Evolutionary conservation across 2,329 filamentous ascomycete genomes (phyloP).

Genomic region (Metarhizium brunneum): DNA sequence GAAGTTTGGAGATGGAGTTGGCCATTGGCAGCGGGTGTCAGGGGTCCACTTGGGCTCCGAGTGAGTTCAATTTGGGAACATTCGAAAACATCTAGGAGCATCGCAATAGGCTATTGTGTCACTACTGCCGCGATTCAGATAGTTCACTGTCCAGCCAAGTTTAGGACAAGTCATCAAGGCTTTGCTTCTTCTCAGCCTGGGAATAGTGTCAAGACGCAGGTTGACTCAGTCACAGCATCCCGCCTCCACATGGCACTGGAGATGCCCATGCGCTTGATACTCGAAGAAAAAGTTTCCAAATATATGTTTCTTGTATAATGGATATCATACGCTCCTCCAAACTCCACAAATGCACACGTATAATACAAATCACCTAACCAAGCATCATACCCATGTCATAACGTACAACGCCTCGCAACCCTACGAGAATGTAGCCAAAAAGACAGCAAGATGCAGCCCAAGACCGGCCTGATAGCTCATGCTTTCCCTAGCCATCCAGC

Average conservation of each 20-base stretch:
- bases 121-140: too few relatives aligned
- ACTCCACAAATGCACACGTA: background rate
- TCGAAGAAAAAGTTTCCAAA: background rate
- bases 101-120: too few relatives aligned
- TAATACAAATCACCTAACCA: background rate
- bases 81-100: too few relatives aligned
- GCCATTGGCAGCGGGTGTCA: too few relatives aligned
- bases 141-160: too few relatives aligned
- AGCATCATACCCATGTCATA: background rate
- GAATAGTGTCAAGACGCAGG: too few relatives aligned
- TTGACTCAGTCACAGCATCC: too few relatives aligned
- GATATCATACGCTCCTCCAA: slow-evolving; percentile 3
- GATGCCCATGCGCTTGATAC: background rate
- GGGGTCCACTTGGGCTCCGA: background rate
- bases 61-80: background rate
- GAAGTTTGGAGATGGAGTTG: too few relatives aligned
- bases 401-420: background rate
- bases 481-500: slow-evolving; percentile 87
- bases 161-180: too few relatives aligned
- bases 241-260: background rate
- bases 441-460: background rate
- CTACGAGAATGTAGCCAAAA: background rate
- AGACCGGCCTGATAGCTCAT: slow-evolving; percentile 23
- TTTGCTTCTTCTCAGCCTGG: too few relatives aligned
- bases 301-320: background rate